A percentile compares a stretch with the other conserved stretches of the same genome.
Evolutionary conservation across 345 rosid genomes (phyloP).

Genomic region (Punica granatum): DNA sequence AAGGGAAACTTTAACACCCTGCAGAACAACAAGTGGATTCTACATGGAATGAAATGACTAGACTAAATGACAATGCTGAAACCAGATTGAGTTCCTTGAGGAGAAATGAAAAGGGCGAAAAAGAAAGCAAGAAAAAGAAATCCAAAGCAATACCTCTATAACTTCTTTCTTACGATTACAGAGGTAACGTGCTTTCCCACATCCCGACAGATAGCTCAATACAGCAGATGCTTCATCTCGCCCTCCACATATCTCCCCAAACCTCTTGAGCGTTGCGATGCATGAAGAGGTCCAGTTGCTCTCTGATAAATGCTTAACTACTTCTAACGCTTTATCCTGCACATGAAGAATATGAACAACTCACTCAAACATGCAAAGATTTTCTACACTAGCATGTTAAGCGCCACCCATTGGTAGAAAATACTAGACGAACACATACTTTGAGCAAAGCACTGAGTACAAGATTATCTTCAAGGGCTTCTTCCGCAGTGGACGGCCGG

Average conservation of each 20-base stretch:
- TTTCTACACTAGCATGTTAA: not conserved
- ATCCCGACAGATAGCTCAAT: slow-evolving; percentile 55
- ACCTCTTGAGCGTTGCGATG: slow-evolving; percentile 54
- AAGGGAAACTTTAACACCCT: slow-evolving; percentile 83
- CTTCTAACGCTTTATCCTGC: slow-evolving; percentile 48
- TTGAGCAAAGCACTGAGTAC: slow-evolving; percentile 45
- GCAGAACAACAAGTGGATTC: slow-evolving; percentile 8
- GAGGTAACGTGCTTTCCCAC: slow-evolving; percentile 56
- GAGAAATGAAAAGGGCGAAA: not conserved
- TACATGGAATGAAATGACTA: not conserved
- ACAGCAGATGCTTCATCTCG: slow-evolving; percentile 51
- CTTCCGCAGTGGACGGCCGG: slow-evolving; percentile 32
- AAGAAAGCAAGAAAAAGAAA: not conserved
- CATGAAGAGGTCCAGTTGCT: slow-evolving; percentile 58
- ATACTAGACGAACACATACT: slow-evolving; percentile 21
- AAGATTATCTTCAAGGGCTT: slow-evolving; percentile 35
- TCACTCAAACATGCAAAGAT: not conserved
- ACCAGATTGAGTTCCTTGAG: not conserved
- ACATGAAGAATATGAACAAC: not conserved
- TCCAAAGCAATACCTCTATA: slow-evolving; percentile 44
- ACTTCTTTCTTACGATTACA: slow-evolving; percentile 44
- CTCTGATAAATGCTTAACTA: slow-evolving; percentile 35
- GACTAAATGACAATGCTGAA: not conserved
- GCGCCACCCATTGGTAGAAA: not conserved
- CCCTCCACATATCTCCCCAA: slow-evolving; percentile 56